Conservation (phyloP, 345 rosid genomes). For the Citrus reticulata region DNA sequence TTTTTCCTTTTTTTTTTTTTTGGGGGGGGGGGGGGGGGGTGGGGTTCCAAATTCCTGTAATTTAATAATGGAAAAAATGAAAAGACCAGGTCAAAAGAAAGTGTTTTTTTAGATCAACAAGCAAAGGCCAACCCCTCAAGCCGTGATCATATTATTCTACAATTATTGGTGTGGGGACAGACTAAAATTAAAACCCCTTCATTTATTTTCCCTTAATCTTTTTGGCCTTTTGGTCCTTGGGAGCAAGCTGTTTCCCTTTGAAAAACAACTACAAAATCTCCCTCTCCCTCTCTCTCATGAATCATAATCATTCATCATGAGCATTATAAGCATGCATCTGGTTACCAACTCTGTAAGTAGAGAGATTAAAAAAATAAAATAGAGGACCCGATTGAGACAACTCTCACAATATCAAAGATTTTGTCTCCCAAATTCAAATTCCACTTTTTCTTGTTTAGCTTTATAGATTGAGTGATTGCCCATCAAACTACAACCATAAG, state of each 20-base stretch:
- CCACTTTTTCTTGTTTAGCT: constrained; percentile 11
- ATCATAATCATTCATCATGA: constrained; percentile 19
- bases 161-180: constrained; percentile 65
- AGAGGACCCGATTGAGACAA: constrained; percentile 10
- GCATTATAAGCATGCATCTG: constrained; percentile 29
- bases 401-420: constrained; percentile 34
- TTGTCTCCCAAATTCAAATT: constrained; percentile 47
- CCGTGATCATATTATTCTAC: constrained; percentile 47
- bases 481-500: background rate
- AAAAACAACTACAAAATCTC: constrained; percentile 15
- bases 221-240: constrained; percentile 29
- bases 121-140: background rate
- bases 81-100: constrained; percentile 43
- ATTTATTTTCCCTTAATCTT: background rate
- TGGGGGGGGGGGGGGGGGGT: background rate
- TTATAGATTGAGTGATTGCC: constrained; percentile 3
- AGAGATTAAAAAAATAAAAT: background rate
- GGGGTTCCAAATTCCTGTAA: constrained; percentile 14
- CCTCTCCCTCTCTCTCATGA: constrained; percentile 7
- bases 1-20: background rate
- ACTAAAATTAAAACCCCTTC: constrained; percentile 20
- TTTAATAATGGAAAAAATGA: background rate
- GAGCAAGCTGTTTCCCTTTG: constrained; percentile 73
- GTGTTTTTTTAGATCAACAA: constrained; percentile 18
- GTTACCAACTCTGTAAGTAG: constrained; percentile 33